Conservation (phyloP, 2,329 filamentous ascomycete genomes). For the Fusarium keratoplasticum region DNA sequence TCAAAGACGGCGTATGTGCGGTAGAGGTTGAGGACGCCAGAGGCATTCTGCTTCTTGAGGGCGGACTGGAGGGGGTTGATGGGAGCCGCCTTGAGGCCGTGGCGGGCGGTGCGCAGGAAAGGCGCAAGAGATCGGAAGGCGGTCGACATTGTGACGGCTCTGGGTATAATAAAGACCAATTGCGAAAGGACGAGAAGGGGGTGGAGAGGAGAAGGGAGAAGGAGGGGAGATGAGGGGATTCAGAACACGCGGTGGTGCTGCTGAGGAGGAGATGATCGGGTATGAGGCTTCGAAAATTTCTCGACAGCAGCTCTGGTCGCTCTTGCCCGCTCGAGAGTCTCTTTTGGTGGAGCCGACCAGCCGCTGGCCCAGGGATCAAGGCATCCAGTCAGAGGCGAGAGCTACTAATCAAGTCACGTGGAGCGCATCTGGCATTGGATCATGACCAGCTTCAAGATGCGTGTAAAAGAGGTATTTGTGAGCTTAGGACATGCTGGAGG, state of each 20-base stretch:
- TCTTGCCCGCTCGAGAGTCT: slow-evolving; percentile 26
- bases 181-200: slow-evolving; percentile 42
- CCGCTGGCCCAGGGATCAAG: slow-evolving; percentile 16
- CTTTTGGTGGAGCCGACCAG: slow-evolving; percentile 28
- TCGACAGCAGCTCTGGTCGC: slow-evolving; percentile 43
- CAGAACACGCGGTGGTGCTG: slow-evolving; percentile 40
- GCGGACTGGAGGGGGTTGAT: slow-evolving; percentile 82
- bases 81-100: slow-evolving; percentile 76
- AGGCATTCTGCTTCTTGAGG: slow-evolving; percentile 70
- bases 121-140: slow-evolving; percentile 82
- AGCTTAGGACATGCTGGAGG: background rate
- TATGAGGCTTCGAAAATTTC: slow-evolving; percentile 53
- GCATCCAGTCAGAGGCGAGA: slow-evolving; percentile 33
- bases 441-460: background rate
- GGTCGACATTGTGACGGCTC: slow-evolving; percentile 75
- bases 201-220: slow-evolving; percentile 23
- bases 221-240: slow-evolving; percentile 17
- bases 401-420: slow-evolving; percentile 41
- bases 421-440: background rate
- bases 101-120: slow-evolving; percentile 84
- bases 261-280: slow-evolving; percentile 27
- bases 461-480: background rate
- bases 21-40: slow-evolving; percentile 73
- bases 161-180: slow-evolving; percentile 42
- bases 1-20: slow-evolving; percentile 79